Percentiles rank a stretch among this genome's conserved stretches.
Evolutionary conservation across 1,139 yeast species (phyloP).

Genomic region (Pichia sp.): DNA sequence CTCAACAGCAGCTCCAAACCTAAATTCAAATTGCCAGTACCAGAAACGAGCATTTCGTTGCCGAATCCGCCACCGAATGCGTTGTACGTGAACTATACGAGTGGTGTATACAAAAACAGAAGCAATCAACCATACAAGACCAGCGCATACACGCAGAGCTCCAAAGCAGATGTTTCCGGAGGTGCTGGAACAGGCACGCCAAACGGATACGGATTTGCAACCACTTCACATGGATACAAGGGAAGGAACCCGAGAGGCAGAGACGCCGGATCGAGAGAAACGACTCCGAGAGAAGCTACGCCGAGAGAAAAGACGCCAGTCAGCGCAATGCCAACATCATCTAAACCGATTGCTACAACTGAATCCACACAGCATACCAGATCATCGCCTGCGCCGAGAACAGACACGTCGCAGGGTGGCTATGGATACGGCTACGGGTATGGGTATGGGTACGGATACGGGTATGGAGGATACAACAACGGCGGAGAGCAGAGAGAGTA

Average conservation of each 20-base stretch:
- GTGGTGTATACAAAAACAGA: neutral
- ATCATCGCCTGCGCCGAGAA: too few relatives aligned
- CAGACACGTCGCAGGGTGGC: too few relatives aligned
- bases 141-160: too few relatives aligned
- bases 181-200: neutral
- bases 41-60: slow-evolving; percentile 38
- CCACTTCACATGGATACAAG: too few relatives aligned
- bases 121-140: neutral
- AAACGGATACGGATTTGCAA: too few relatives aligned
- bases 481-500: too few relatives aligned
- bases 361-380: too few relatives aligned
- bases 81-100: neutral
- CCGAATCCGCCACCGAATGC: slow-evolving; percentile 46
- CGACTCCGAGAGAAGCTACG: neutral
- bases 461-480: too few relatives aligned
- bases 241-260: neutral
- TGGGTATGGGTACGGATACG: slow-evolving; percentile 1
- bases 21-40: slow-evolving; percentile 25
- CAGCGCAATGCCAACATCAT: too few relatives aligned
- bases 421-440: neutral
- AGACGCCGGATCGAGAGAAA: neutral
- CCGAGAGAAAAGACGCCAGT: too few relatives aligned
- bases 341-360: too few relatives aligned
- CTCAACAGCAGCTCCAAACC: slow-evolving; percentile 17
- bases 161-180: too few relatives aligned